Evolutionary conservation across 2,329 filamentous ascomycete species (phyloP), one percentile per base, ranked within the genome.

Genomic region (Diplodia seriata): DNA sequence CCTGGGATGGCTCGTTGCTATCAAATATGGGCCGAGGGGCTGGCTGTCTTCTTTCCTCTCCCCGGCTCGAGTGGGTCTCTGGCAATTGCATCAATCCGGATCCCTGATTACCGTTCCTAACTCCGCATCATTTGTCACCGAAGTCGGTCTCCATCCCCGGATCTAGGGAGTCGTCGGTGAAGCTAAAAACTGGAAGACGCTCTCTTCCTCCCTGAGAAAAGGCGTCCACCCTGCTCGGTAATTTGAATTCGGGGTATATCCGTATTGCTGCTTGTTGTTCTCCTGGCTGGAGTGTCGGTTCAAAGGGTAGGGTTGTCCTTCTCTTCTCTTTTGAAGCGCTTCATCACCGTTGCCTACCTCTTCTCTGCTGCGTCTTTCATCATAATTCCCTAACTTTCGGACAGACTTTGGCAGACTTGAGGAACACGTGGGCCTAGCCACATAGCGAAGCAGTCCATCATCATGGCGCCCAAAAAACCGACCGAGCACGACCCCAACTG

Each of bases 401-500:
- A 38, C 20, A 56, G 33, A 23, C 8, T 56, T 23, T 12, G 11
- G 7, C 20, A 56, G 33, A 36, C 8, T 56, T 23, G 20, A n/a
- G 7, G 38, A 6, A 38, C 12, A 29, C 14, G 6, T 38, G 2
- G n/a, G 1, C 14, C n/a, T 18, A 9, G 11, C 40, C 7, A 12
- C 33, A 31, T 8, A 43, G 7, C 11, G 7, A 23, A 18, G 33
- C 15, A 47, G 9, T 6, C 1, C 18, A 33, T 47, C 43, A 50
- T 11, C 40, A 62, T 62, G 57, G 57, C 57, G 11, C 57, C 43
- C 40, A 7, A 29, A 6, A 33, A 29, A 8, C 18, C 26, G 14
- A 47, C 23, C 18, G 56, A 62, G 4, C 61, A 65, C 20, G 61
- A 76, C 20, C 70, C 75, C 66, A 72, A 76, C 18, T 76, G 74